Conservation (phyloP, 2,329 filamentous ascomycete genomes). For the Aspergillus carbonarius region DNA sequence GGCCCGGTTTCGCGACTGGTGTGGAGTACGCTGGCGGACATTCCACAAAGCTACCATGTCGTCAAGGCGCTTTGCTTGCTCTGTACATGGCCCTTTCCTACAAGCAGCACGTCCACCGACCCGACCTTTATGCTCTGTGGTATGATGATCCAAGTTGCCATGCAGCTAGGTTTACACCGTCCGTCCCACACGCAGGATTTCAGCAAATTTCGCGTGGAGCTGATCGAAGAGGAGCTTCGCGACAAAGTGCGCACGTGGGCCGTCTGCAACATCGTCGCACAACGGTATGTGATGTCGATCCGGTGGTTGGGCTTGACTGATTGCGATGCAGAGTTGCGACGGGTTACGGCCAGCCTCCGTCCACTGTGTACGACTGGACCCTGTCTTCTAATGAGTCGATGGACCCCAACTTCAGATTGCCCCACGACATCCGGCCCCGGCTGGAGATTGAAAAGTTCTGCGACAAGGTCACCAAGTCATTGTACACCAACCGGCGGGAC, state of each 20-base stretch:
- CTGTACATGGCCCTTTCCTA: conserved; percentile 65
- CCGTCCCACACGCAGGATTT: conserved; percentile 62
- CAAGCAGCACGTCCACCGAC: conserved; percentile 62
- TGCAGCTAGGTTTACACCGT: conserved; percentile 65
- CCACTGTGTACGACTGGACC: conserved; percentile 61
- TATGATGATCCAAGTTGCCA: conserved; percentile 67
- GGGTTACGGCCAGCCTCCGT: conserved; percentile 67
- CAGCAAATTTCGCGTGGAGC: conserved; percentile 51
- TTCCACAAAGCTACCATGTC: conserved; percentile 63
- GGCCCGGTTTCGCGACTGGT: conserved; percentile 57
- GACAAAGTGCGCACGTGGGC: conserved; percentile 68
- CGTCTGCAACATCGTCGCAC: conserved; percentile 66
- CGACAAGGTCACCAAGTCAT: conserved; percentile 56
- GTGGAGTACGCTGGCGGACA: conserved; percentile 61
- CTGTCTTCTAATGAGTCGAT: conserved; percentile 46
- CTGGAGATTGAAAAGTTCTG: conserved; percentile 60
- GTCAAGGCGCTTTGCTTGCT: conserved; percentile 64
- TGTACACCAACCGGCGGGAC: conserved; percentile 58
- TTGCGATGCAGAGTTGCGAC: conserved; percentile 55
- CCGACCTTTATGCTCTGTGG: conserved; percentile 66
- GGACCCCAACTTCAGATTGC: conserved; percentile 50
- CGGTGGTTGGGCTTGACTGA: conserved; percentile 2
- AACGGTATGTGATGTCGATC: conserved; percentile 49
- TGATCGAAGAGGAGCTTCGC: conserved; percentile 62
- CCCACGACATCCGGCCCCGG: conserved; percentile 52